Percentiles rank a stretch among this genome's conserved stretches.
These are phyloP conservation scores for Blastocystis sp. DNA, from an alignment of 352 stramenopile genomes.

Conservation along the genomic window DNA sequence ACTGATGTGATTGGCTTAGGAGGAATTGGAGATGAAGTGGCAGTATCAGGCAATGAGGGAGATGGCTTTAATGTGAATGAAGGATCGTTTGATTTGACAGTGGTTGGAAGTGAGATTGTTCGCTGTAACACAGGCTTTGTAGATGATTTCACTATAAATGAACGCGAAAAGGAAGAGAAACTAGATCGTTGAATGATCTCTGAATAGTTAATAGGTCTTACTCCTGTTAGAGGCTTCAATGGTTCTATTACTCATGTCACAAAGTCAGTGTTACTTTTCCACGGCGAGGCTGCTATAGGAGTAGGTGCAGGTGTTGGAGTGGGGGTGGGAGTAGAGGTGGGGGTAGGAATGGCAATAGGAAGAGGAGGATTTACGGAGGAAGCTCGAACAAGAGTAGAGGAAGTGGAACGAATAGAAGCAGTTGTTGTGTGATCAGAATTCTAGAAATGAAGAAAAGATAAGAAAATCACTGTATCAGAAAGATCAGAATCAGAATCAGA, in stretches of 20 bases:
- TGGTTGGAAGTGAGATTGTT: background rate
- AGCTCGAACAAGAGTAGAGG: too few species aligned
- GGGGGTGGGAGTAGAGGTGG: background rate
- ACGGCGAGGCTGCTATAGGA: background rate
- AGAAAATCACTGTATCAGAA: background rate
- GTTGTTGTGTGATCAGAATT: background rate
- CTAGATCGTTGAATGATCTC: conserved; percentile 19
- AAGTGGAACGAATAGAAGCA: too few species aligned
- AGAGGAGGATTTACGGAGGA: background rate
- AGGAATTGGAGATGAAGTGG: background rate
- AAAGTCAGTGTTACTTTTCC: background rate
- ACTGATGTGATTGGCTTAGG: background rate
- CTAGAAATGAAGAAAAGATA: background rate
- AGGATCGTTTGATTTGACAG: background rate
- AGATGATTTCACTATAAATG: background rate
- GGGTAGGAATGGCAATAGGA: background rate
- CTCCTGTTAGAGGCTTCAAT: background rate
- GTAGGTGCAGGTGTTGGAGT: background rate
- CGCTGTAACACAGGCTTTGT: background rate
- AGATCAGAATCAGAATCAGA: background rate
- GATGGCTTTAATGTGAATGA: too few species aligned
- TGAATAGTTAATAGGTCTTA: conserved; percentile 36
- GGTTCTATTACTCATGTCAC: background rate
- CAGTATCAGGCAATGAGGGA: background rate
- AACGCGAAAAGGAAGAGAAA: background rate